These are phyloP conservation scores for Tricholoma flavovirens DNA, from an alignment of 768 basidiomycete genomes.

Conservation along the genomic window DNA sequence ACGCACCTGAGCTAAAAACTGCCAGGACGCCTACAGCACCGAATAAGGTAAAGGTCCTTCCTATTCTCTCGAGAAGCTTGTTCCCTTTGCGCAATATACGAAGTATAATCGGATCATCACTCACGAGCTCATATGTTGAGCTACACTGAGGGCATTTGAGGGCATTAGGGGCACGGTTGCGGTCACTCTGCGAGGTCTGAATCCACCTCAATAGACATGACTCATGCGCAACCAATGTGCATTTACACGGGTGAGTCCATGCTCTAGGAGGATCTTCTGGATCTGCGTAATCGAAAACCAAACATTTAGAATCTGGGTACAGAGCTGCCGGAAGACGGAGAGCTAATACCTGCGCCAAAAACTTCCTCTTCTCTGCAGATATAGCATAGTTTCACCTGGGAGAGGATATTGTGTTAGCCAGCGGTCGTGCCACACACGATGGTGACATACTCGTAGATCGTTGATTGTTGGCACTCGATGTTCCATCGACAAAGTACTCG, in stretches of 20 bases:
- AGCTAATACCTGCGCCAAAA: conserved; percentile 36
- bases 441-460: conserved; percentile 22
- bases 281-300: conserved; percentile 18
- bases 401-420: neutral
- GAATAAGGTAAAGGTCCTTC: conserved; percentile 46
- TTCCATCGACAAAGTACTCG: neutral
- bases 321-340: neutral
- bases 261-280: conserved; percentile 43
- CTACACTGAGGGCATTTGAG: conserved; percentile 80
- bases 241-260: conserved; percentile 80
- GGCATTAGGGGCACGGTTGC: conserved; percentile 53
- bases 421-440: neutral
- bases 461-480: conserved; percentile 20
- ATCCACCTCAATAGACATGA: conserved; percentile 79
- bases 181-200: conserved; percentile 55
- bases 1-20: conserved; percentile 59
- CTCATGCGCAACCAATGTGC: conserved; percentile 78
- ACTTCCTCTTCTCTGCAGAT: conserved; percentile 74
- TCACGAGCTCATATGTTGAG: conserved; percentile 59
- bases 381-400: conserved; percentile 68
- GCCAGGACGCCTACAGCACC: conserved; percentile 45
- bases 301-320: neutral
- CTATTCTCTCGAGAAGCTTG: conserved; percentile 41
- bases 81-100: conserved; percentile 48
- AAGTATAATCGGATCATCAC: conserved; percentile 51